Conservation (phyloP, 345 rosid species). For the Ceriops zippeliana region DNA sequence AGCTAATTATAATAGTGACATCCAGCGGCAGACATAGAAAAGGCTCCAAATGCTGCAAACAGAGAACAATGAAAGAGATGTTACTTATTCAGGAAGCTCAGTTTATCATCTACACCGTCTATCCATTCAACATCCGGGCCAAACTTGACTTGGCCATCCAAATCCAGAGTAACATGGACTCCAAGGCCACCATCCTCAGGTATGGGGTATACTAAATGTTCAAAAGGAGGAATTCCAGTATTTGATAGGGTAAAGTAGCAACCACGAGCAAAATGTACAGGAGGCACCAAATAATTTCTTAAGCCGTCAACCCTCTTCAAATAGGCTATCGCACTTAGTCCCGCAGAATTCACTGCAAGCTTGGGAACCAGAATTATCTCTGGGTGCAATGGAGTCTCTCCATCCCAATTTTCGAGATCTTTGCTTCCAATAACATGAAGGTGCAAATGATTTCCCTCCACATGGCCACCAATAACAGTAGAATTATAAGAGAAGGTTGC, state of each 20-base stretch:
- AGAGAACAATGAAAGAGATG: constrained; percentile 15
- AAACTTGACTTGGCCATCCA: constrained; percentile 83
- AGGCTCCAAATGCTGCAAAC: neutral
- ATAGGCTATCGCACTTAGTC: constrained; percentile 62
- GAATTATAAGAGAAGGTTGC: constrained; percentile 77
- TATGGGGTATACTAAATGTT: constrained; percentile 72
- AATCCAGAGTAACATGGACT: constrained; percentile 85
- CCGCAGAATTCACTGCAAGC: constrained; percentile 79
- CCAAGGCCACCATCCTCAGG: constrained; percentile 95
- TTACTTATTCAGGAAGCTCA: constrained; percentile 78
- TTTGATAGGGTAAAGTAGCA: constrained; percentile 69
- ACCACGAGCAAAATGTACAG: constrained; percentile 70
- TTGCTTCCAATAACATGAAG: constrained; percentile 52
- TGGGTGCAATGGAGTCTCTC: constrained; percentile 30
- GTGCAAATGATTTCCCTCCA: constrained; percentile 49
- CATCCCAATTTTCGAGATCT: constrained; percentile 43
- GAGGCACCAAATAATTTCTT: constrained; percentile 40
- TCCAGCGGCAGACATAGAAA: neutral
- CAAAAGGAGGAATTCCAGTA: constrained; percentile 49
- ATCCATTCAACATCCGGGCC: constrained; percentile 98
- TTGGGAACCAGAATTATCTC: constrained; percentile 60
- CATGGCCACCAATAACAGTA: constrained; percentile 56
- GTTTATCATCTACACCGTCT: constrained; percentile 43
- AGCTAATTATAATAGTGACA: too few species aligned
- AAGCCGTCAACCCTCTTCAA: constrained; percentile 67